phyloP scores from a whole-genome alignment of 768 basidiomycete genomes.

The Boletus sp. region DNA sequence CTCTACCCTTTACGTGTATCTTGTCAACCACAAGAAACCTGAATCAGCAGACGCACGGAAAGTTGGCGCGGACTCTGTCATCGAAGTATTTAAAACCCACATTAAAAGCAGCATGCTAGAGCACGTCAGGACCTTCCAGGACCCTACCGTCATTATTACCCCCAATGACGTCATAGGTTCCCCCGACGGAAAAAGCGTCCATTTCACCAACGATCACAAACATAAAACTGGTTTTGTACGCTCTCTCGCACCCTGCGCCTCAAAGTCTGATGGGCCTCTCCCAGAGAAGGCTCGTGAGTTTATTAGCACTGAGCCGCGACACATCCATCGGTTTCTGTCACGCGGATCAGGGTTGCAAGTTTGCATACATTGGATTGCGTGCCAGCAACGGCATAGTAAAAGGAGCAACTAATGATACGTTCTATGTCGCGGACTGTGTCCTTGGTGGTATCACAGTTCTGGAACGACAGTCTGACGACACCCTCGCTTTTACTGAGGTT shows the following conservation, averaged over 20 bases:
- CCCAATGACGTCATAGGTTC: constrained; percentile 75
- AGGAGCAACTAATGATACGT: constrained; percentile 50
- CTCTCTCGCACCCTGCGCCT: not conserved
- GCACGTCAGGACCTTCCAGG: constrained; percentile 57
- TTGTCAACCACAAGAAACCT: constrained; percentile 71
- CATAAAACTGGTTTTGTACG: constrained; percentile 55
- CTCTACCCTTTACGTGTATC: constrained; percentile 56
- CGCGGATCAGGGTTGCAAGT: constrained; percentile 56
- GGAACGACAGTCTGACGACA: constrained; percentile 58
- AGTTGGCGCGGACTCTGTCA: constrained; percentile 67
- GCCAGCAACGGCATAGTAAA: constrained; percentile 63
- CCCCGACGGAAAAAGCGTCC: constrained; percentile 60
- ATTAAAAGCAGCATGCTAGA: constrained; percentile 43
- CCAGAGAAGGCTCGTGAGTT: constrained; percentile 22
- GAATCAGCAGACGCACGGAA: constrained; percentile 34
- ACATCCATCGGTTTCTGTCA: constrained; percentile 68
- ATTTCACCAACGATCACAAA: constrained; percentile 68
- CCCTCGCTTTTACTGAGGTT: constrained; percentile 36
- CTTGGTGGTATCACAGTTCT: constrained; percentile 50
- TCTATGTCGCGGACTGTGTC: constrained; percentile 56
- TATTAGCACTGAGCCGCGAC: constrained; percentile 34
- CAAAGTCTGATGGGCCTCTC: not conserved
- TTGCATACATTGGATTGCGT: constrained; percentile 49
- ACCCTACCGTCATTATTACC: constrained; percentile 49
- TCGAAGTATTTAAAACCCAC: constrained; percentile 66